Evolutionary conservation across 2,329 filamentous ascomycete genomes (phyloP).

Genomic region (Nemania sp.): DNA sequence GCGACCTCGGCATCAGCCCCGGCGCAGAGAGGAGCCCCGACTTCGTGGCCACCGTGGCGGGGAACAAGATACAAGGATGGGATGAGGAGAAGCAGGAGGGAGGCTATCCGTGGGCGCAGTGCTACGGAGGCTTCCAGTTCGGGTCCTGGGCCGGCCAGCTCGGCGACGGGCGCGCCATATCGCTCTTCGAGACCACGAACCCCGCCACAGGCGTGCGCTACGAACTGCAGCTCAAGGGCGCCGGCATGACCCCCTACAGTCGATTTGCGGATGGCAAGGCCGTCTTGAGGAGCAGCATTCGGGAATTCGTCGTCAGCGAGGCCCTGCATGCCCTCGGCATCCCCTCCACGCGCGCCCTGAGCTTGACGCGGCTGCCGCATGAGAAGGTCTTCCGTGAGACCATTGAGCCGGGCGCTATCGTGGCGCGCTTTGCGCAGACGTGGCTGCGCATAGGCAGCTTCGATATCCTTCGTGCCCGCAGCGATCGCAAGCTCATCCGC

Average conservation of each 20-base stretch:
- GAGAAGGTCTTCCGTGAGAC: conserved; percentile 76
- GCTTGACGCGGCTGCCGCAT: conserved; percentile 76
- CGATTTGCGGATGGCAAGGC: conserved; percentile 96
- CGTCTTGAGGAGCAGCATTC: conserved; percentile 87
- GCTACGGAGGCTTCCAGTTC: conserved; percentile 83
- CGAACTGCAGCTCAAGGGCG: conserved; percentile 93
- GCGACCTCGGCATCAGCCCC: conserved; percentile 75
- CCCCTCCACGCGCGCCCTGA: conserved; percentile 83
- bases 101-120: conserved; percentile 97
- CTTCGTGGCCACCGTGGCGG: conserved; percentile 78
- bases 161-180: conserved; percentile 92
- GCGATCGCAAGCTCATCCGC: conserved; percentile 75
- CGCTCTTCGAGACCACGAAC: conserved; percentile 87
- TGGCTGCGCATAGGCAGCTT: conserved; percentile 97
- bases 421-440: conserved; percentile 84
- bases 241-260: conserved; percentile 90
- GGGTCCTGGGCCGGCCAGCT: conserved; percentile 96
- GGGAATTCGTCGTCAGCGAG: conserved; percentile 93
- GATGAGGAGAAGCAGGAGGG: conserved; percentile 67
- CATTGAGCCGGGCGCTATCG: conserved; percentile 88
- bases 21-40: conserved; percentile 72
- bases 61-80: conserved; percentile 82
- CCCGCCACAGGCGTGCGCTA: conserved; percentile 72
- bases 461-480: conserved; percentile 82
- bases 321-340: conserved; percentile 83